phyloP scores from a whole-genome alignment of 441 rosid genomes.

The Biscutella laevigata region DNA sequence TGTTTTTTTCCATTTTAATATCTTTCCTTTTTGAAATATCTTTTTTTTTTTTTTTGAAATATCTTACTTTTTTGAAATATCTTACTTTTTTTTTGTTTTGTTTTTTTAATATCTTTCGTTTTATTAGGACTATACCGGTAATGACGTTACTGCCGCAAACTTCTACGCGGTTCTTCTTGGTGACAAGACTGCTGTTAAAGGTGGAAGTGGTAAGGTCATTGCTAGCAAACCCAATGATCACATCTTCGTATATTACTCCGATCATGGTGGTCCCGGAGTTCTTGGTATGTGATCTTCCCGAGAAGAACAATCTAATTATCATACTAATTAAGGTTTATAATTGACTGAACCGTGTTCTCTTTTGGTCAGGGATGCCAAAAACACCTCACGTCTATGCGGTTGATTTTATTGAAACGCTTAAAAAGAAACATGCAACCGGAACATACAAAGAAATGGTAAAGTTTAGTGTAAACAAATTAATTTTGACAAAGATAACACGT shows the following conservation, averaged over 20 bases:
- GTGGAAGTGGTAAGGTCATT: conserved; percentile 82
- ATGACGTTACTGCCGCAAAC: conserved; percentile 51
- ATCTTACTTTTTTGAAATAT: too few relatives aligned
- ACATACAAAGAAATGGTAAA: conserved; percentile 74
- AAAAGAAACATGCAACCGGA: conserved; percentile 63
- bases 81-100: too few relatives aligned
- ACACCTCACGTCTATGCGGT: conserved; percentile 59
- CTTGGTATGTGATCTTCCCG: conserved; percentile 56
- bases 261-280: conserved; percentile 95
- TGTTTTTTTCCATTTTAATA: too few relatives aligned
- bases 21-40: too few relatives aligned
- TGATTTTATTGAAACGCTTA: conserved; percentile 65
- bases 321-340: too few relatives aligned
- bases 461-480: not conserved
- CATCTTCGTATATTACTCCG: conserved; percentile 71
- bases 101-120: too few relatives aligned
- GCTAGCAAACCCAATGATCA: conserved; percentile 63
- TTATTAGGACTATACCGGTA: conserved; percentile 89
- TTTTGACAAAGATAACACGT: too few relatives aligned
- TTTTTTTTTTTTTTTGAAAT: too few relatives aligned
- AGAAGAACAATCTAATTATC: too few relatives aligned
- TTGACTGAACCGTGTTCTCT: not conserved
- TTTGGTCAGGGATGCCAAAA: conserved; percentile 98
- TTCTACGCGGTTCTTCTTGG: conserved; percentile 85
- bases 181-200: conserved; percentile 51